A percentile compares a stretch with the other conserved stretches of the same genome.
Conservation (phyloP, 345 rosid genomes). For the Diplotaxis tenuifolia region DNA sequence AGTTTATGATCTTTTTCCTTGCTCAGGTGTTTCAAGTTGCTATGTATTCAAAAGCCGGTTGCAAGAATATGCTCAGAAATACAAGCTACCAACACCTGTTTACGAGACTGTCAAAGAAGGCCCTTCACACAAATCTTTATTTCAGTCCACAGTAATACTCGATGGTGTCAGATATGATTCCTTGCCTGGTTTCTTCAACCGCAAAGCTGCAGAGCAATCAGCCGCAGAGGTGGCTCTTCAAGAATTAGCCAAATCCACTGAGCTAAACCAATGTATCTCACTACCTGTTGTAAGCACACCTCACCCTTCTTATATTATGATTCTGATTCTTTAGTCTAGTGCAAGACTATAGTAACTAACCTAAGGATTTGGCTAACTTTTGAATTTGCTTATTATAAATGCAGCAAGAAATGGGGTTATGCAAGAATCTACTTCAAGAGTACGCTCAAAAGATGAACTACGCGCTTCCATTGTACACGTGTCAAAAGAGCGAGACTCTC, state of each 20-base stretch:
- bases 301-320: neutral
- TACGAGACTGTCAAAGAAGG: constrained; percentile 86
- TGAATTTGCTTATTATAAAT: constrained; percentile 15
- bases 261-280: constrained; percentile 50
- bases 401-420: constrained; percentile 82
- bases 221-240: constrained; percentile 89
- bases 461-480: constrained; percentile 69
- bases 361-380: constrained; percentile 12
- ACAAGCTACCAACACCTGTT: constrained; percentile 62
- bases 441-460: constrained; percentile 95
- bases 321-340: neutral
- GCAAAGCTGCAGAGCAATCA: constrained; percentile 96
- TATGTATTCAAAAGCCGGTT: constrained; percentile 79
- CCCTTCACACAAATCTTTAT: constrained; percentile 76
- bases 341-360: neutral
- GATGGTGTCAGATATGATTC: constrained; percentile 67
- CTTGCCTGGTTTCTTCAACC: constrained; percentile 79
- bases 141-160: constrained; percentile 64
- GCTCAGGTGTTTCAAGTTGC: constrained; percentile 75
- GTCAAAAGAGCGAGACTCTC: constrained; percentile 47
- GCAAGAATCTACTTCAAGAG: constrained; percentile 91
- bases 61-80: constrained; percentile 81
- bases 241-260: constrained; percentile 63
- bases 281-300: constrained; percentile 72
- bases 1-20: constrained; percentile 32